phyloP scores from a whole-genome alignment of 345 rosid species.

The Murraya paniculata region DNA sequence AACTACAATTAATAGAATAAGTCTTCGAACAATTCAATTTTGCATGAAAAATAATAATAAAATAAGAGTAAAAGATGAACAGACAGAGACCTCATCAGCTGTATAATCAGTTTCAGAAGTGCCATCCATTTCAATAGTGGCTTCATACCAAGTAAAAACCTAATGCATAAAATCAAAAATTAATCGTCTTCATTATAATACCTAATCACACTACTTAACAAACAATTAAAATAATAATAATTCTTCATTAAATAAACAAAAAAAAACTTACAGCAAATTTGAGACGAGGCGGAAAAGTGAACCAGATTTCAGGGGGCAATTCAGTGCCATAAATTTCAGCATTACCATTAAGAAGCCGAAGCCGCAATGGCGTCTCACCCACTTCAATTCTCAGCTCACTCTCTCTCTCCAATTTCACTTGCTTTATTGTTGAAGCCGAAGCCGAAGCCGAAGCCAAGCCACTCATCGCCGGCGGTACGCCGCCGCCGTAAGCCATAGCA shows the following conservation, averaged over 20 bases:
- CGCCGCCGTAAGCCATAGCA: slow-evolving; percentile 16
- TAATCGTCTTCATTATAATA: background rate
- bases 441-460: slow-evolving; percentile 21
- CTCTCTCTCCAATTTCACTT: slow-evolving; percentile 81
- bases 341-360: slow-evolving; percentile 70
- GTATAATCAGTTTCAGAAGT: slow-evolving; percentile 85
- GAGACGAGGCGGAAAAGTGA: slow-evolving; percentile 78
- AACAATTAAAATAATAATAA: background rate
- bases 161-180: slow-evolving; percentile 13
- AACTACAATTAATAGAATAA: too few relatives aligned
- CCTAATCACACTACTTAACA: background rate
- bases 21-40: too few relatives aligned
- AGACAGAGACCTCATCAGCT: slow-evolving; percentile 70
- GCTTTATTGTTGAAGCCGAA: slow-evolving; percentile 45
- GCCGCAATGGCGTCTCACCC: slow-evolving; percentile 68
- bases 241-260: background rate
- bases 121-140: slow-evolving; percentile 88
- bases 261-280: slow-evolving; percentile 65
- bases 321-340: slow-evolving; percentile 94
- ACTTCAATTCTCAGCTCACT: slow-evolving; percentile 89
- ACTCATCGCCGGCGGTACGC: background rate
- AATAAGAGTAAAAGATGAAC: background rate
- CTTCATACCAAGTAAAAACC: slow-evolving; percentile 98
- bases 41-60: background rate
- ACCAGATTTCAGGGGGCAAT: slow-evolving; percentile 82